A percentile compares a stretch with the other conserved stretches of the same genome.
These are phyloP conservation scores for Rhytidiadelphus loreus DNA, from an alignment of 225 moss, liverwort and hornwort species.

Conservation along the genomic window DNA sequence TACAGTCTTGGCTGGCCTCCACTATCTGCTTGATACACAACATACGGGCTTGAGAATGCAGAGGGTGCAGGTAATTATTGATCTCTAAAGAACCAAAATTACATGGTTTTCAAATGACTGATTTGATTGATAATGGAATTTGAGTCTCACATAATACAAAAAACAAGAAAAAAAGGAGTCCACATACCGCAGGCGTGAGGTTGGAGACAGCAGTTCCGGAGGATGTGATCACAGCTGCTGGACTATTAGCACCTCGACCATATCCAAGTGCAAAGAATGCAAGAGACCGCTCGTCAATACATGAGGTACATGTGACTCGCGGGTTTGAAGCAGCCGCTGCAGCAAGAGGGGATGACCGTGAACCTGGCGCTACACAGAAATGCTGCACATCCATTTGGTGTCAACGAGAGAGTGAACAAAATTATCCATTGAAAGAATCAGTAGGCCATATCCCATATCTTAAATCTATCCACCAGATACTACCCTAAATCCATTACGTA, in stretches of 20 bases:
- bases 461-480: not conserved
- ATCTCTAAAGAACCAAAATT: not conserved
- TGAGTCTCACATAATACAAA: slow-evolving; percentile 1
- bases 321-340: slow-evolving; percentile 90
- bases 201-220: slow-evolving; percentile 99
- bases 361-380: slow-evolving; percentile 95
- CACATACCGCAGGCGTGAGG: slow-evolving; percentile 76
- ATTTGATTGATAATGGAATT: not conserved
- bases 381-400: slow-evolving; percentile 42
- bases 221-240: slow-evolving; percentile 79
- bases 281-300: slow-evolving; percentile 91
- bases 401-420: not conserved
- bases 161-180: not conserved
- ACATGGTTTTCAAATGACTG: not conserved
- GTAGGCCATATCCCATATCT: not conserved
- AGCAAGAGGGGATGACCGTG: slow-evolving; percentile 79
- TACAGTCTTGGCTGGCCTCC: slow-evolving; percentile 87
- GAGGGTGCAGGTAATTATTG: not conserved
- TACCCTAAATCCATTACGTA: not conserved
- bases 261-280: slow-evolving; percentile 88
- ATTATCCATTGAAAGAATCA: not conserved
- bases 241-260: slow-evolving; percentile 78
- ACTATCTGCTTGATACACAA: slow-evolving; percentile 53
- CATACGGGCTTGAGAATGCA: not conserved
- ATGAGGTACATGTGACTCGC: slow-evolving; percentile 56